Conservation (phyloP, 768 basidiomycete species). For the Tylopilus balloui region DNA sequence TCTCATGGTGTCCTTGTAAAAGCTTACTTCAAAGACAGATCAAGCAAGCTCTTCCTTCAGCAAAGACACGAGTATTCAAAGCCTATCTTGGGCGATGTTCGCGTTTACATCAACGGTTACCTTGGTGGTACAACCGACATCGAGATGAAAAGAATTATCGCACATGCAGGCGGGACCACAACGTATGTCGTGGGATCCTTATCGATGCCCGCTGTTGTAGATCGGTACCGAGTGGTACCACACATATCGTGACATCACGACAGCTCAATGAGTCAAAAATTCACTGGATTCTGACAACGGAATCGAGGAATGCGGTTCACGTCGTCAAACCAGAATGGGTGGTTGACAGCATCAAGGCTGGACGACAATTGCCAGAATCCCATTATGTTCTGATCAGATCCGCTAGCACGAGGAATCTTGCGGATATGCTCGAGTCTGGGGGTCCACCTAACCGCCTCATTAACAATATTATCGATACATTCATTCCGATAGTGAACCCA, state of each 20-base stretch:
- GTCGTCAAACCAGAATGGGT: conserved; percentile 79
- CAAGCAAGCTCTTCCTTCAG: conserved; percentile 41
- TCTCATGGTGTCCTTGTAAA: conserved; percentile 27
- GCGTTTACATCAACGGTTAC: conserved; percentile 70
- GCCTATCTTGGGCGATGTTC: conserved; percentile 40
- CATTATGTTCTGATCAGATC: conserved; percentile 49
- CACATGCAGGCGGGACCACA: conserved; percentile 61
- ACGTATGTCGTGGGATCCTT: conserved; percentile 40
- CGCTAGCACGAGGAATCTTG: conserved; percentile 34
- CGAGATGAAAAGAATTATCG: conserved; percentile 68
- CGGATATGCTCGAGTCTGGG: conserved; percentile 35
- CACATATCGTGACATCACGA: conserved; percentile 76
- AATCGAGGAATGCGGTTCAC: conserved; percentile 45
- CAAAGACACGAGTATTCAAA: conserved; percentile 8
- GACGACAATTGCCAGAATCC: conserved; percentile 58
- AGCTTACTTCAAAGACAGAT: conserved; percentile 41
- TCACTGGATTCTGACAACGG: conserved; percentile 54
- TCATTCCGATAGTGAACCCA: conserved; percentile 33
- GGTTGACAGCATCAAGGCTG: conserved; percentile 57
- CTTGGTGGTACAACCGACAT: conserved; percentile 69
- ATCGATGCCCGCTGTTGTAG: conserved; percentile 31
- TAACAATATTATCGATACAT: neutral
- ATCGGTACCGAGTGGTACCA: conserved; percentile 54
- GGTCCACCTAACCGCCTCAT: conserved; percentile 8
- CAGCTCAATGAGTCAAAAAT: conserved; percentile 69